Evolutionary conservation across 2,329 filamentous ascomycete species (phyloP), one percentile per base, ranked within the genome.

Genomic region (Hypomyces perniciosus): DNA sequence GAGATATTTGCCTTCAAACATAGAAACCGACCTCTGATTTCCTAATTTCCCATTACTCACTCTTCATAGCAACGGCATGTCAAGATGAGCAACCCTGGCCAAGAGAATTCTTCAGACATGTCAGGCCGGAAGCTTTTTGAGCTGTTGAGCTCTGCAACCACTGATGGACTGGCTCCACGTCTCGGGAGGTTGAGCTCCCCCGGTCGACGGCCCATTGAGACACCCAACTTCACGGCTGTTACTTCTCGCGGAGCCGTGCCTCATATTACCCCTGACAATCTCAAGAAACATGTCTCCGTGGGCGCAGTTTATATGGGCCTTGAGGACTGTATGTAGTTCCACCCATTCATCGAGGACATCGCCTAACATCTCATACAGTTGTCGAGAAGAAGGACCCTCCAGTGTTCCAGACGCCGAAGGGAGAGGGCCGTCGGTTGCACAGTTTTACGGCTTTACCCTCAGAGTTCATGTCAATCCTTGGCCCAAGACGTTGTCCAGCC

Each of bases 201-300:
- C 60, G 82, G 69, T 39, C 78, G 87, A 53, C 80, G 76, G 55
- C 69, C 77, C n/a, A 76, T 96, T 56, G 73, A 86, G 20, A 99
- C 93, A 30, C 93, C 93, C 40, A 86, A 87, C 64, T 95, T 86
- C 67, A 73, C 96, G 52, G 85, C 83, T 46, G 76, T 87, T 57
- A 87, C 88, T 3, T 96, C 93, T 33, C 81, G 93, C 61, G 93
- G 93, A 26, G 81, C 81, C 1, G 74, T 97, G 34, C 90, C 93
- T 46, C 93, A 99, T 71, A 71, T 99, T 57, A 88, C 91, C 3
- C 91, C 90, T 37, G 93, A 99, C 72, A 86, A 86, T 54, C 75
- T 93, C 57, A 67, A 71, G 38, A 84, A 81, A 50, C 75, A 86
- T 61, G 83, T 84, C 1, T 66, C 78, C 5, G 75, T 95, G 53